phyloP scores from a whole-genome alignment of 2,329 filamentous ascomycete species.

The Furcasterigmium furcatum region DNA sequence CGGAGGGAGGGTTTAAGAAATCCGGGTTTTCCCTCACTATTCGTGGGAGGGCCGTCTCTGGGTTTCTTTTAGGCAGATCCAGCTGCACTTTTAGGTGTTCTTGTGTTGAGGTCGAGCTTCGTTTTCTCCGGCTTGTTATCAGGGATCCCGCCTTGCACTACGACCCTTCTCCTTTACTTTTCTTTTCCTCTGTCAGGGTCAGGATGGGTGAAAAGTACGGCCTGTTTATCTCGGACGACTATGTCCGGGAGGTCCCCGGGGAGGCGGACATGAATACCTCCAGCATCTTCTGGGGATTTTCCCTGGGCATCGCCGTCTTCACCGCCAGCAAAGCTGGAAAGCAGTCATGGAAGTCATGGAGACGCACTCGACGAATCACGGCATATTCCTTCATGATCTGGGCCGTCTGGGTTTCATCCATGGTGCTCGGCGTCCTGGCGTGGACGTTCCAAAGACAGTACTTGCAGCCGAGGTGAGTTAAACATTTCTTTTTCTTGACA shows the following conservation, averaged over 20 bases:
- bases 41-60: too few species aligned
- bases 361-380: constrained; percentile 25
- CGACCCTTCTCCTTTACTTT: too few species aligned
- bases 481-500: background rate
- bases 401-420: constrained; percentile 30
- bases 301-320: constrained; percentile 29
- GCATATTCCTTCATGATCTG: constrained; percentile 37
- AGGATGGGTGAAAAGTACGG: background rate
- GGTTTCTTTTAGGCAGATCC: too few species aligned
- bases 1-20: too few species aligned
- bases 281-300: constrained; percentile 31
- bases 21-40: too few species aligned
- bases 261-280: constrained; percentile 27
- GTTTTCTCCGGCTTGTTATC: too few species aligned
- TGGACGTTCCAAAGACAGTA: constrained; percentile 29
- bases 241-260: background rate
- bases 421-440: constrained; percentile 26
- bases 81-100: too few species aligned
- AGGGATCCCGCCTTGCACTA: too few species aligned
- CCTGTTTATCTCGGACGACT: background rate
- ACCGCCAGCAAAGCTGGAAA: constrained; percentile 26
- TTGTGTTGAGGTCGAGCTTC: too few species aligned
- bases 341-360: constrained; percentile 28
- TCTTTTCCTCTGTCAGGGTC: too few species aligned
- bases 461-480: constrained; percentile 24